Percentiles rank a stretch among this genome's conserved stretches.
Evolutionary conservation across 2,329 filamentous ascomycete genomes (phyloP).

Genomic region (Hypocreales sp.): DNA sequence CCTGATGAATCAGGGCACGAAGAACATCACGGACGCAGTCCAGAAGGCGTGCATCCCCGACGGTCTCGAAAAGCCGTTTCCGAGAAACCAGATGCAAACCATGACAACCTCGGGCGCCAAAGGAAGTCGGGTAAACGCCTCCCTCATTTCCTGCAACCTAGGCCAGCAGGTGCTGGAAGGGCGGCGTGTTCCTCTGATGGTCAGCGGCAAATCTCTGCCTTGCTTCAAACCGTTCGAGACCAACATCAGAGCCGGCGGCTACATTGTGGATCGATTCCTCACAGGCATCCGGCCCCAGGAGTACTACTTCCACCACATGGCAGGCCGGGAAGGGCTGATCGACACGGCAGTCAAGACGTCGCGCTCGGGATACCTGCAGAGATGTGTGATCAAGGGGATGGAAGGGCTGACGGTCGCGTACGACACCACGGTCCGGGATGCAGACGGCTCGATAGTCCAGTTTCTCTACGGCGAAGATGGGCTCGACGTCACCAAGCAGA

Average conservation of each 20-base stretch:
- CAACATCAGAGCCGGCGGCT: slow-evolving; percentile 76
- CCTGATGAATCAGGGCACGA: slow-evolving; percentile 60
- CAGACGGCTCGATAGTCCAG: slow-evolving; percentile 84
- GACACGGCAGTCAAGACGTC: slow-evolving; percentile 98
- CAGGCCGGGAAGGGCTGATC: slow-evolving; percentile 92
- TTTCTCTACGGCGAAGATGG: slow-evolving; percentile 97
- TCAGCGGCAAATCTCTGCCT: slow-evolving; percentile 89
- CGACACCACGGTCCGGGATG: slow-evolving; percentile 84
- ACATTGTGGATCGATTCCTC: slow-evolving; percentile 91
- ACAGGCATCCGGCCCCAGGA: slow-evolving; percentile 95
- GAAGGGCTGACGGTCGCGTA: slow-evolving; percentile 87
- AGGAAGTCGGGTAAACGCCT: slow-evolving; percentile 83
- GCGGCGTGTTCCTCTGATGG: slow-evolving; percentile 88
- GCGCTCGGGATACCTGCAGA: slow-evolving; percentile 86
- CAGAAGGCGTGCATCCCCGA: slow-evolving; percentile 66
- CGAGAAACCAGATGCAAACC: slow-evolving; percentile 95
- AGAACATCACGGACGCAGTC: slow-evolving; percentile 59
- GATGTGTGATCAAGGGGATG: slow-evolving; percentile 97
- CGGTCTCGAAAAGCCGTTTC: slow-evolving; percentile 81
- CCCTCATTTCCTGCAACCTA: slow-evolving; percentile 92
- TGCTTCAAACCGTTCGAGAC: slow-evolving; percentile 91
- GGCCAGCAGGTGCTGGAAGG: slow-evolving; percentile 95
- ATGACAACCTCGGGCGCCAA: slow-evolving; percentile 98
- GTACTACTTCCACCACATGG: slow-evolving; percentile 99
- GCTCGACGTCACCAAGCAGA: slow-evolving; percentile 85